Conservation (phyloP, 768 basidiomycete genomes). For the Leccinum aurantiacum region DNA sequence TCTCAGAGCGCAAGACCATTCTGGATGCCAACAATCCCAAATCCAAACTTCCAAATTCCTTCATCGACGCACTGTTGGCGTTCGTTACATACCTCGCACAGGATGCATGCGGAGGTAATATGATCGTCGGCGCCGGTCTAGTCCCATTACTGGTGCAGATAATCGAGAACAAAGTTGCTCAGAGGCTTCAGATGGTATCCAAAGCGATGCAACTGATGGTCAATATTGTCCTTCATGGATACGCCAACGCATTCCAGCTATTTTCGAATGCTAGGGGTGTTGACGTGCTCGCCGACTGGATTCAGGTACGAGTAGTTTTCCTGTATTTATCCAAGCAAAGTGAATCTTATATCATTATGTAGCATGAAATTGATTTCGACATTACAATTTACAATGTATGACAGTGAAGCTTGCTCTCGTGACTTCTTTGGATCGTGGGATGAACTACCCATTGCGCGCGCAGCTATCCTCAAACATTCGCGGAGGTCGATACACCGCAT, state of each 20-base stretch:
- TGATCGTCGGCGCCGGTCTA: conserved; percentile 93
- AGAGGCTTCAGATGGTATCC: conserved; percentile 72
- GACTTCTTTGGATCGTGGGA: conserved; percentile 56
- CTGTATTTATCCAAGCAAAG: background rate
- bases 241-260: conserved; percentile 80
- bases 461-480: conserved; percentile 84
- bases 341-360: conserved; percentile 12
- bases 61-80: conserved; percentile 80
- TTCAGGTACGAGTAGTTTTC: conserved; percentile 58
- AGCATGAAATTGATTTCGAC: conserved; percentile 70
- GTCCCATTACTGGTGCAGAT: conserved; percentile 87
- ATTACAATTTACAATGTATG: conserved; percentile 49
- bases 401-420: conserved; percentile 40
- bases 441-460: conserved; percentile 66
- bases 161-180: conserved; percentile 72
- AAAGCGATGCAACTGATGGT: conserved; percentile 93
- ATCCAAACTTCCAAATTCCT: conserved; percentile 67
- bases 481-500: conserved; percentile 92
- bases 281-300: conserved; percentile 78
- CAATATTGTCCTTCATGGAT: conserved; percentile 81
- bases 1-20: conserved; percentile 69
- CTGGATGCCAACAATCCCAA: conserved; percentile 65
- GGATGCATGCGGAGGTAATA: conserved; percentile 81
- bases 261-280: conserved; percentile 87
- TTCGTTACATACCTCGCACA: conserved; percentile 88